These are phyloP conservation scores for Chrysophaeum taylorii DNA, from an alignment of 352 stramenopile genomes.

Conservation along the genomic window DNA sequence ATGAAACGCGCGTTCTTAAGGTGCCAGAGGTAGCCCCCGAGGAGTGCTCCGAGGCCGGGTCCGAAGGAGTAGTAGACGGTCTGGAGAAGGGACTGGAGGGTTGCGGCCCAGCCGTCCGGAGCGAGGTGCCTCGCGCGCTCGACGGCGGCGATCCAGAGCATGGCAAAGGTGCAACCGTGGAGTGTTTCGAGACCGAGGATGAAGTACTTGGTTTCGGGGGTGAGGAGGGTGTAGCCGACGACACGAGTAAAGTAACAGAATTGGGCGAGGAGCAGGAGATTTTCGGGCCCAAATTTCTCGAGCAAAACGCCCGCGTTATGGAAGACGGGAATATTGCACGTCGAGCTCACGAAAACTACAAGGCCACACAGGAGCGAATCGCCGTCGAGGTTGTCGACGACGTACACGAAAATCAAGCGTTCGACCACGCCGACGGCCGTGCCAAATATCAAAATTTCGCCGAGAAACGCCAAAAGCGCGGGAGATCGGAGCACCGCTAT, in stretches of 20 bases:
- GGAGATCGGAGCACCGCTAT: not conserved
- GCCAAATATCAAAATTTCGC: not conserved
- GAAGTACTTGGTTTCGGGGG: not conserved
- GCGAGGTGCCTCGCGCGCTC: not conserved
- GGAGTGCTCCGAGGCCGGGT: not conserved
- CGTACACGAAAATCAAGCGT: constrained; percentile 1
- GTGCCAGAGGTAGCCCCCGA: constrained; percentile 9
- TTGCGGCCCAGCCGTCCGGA: not conserved
- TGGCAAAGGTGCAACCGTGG: not conserved
- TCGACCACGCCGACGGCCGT: not conserved
- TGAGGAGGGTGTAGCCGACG: constrained; percentile 1
- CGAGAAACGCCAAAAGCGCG: not conserved
- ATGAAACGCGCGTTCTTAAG: not conserved
- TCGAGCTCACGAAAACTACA: not conserved
- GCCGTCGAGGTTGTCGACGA: not conserved
- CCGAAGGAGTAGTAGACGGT: constrained; percentile 7
- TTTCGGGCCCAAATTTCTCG: not conserved
- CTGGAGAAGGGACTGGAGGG: not conserved
- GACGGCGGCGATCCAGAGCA: constrained; percentile 6
- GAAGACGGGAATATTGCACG: constrained; percentile 9
- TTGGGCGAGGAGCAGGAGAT: not conserved
- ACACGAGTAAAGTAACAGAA: constrained; percentile 4
- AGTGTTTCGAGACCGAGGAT: constrained; percentile 4
- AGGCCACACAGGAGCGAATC: constrained; percentile 1
- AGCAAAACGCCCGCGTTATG: not conserved